A percentile compares a stretch with the other conserved stretches of the same genome.
Evolutionary conservation across 2,329 filamentous ascomycete genomes (phyloP).

Genomic region (Zarea fungicola): DNA sequence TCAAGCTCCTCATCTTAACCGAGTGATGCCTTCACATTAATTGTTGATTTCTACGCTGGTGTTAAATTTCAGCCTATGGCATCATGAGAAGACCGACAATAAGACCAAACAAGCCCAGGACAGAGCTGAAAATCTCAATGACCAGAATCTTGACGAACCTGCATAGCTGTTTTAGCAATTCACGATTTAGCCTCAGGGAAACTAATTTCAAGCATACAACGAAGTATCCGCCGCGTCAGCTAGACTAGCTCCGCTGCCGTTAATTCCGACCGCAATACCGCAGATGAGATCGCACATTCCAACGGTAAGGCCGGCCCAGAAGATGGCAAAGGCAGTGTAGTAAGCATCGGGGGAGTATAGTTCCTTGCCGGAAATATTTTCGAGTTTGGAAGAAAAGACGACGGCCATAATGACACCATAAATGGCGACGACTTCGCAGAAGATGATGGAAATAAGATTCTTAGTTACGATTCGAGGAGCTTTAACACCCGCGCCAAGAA

Average conservation of each 20-base stretch:
- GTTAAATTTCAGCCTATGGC: too few species aligned
- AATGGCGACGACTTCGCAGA: conserved; percentile 99
- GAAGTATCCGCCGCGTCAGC: conserved; percentile 90
- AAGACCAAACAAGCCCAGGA: too few species aligned
- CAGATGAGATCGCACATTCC: conserved; percentile 95
- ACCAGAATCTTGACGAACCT: too few species aligned
- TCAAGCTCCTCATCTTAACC: too few species aligned
- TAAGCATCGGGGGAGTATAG: conserved; percentile 73
- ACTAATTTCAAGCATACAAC: conserved; percentile 63
- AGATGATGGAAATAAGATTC: conserved; percentile 99
- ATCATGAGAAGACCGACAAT: too few species aligned
- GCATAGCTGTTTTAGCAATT: too few species aligned
- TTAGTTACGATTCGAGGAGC: conserved; percentile 97
- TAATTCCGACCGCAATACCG: conserved; percentile 94
- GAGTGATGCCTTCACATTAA: too few species aligned
- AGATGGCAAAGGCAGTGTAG: conserved; percentile 92
- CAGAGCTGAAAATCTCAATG: too few species aligned
- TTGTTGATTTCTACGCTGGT: too few species aligned
- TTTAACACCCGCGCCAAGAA: conserved; percentile 92
- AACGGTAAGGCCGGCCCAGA: conserved; percentile 93
- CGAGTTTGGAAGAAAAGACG: conserved; percentile 88
- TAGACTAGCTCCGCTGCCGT: conserved; percentile 91
- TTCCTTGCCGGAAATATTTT: conserved; percentile 55
- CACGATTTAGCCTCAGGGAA: too few species aligned
- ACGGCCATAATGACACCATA: conserved; percentile 99